Base-by-base conservation (phyloP, 73 alveolate genomes). In the Breviolum minutum region DNA sequence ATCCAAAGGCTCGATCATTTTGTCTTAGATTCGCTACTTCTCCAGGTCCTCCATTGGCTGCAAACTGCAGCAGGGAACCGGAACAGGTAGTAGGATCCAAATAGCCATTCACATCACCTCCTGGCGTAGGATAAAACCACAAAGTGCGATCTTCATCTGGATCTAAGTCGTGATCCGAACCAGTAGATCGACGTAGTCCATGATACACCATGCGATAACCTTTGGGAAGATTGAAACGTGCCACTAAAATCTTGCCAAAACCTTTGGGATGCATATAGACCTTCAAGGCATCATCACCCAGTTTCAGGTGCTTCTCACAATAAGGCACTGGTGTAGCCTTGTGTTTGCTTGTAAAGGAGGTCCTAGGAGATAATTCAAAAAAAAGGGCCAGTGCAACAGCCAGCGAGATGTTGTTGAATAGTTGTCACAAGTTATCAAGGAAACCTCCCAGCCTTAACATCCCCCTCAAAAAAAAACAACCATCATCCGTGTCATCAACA, bases 11-110 rank as follows among this genome's bases (percentile, higher is more conserved):
- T 5, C 94, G 94, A 11, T 86, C 70, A 79, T 29, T 63, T 63
- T 86, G 94, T 14, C 80, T 77, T 14, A 86, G 10, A 29, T 86
- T 86, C 6, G 79, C 94, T 80, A 86, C 94, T 63, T 86, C 94
- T 4, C 27, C 30, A 9, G 94, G 94, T 19, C 94, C 94, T 6
- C 94, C 77, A 29, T 86, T 86, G 94, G 94, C 94, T 30, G 94
- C 94, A 27, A 86, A 86, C 79, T 86, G 94, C 94, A 86, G 94
- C 94, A 86, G 80, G 19, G 94, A 86, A 26, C 94, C 94, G 27
- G 94, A 80, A 27, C 80, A 63, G 24, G 14, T 3, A n/a, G 94
- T n/a, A 6, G 94, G 94, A 63, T 86, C 94, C 62, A 86, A 6
- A 17, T 86, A 86, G 76, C 94, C 94, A 17, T 86, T 86, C 20